phyloP scores from a whole-genome alignment of 2,329 filamentous ascomycete genomes.

The Sclerotinia borealis region DNA sequence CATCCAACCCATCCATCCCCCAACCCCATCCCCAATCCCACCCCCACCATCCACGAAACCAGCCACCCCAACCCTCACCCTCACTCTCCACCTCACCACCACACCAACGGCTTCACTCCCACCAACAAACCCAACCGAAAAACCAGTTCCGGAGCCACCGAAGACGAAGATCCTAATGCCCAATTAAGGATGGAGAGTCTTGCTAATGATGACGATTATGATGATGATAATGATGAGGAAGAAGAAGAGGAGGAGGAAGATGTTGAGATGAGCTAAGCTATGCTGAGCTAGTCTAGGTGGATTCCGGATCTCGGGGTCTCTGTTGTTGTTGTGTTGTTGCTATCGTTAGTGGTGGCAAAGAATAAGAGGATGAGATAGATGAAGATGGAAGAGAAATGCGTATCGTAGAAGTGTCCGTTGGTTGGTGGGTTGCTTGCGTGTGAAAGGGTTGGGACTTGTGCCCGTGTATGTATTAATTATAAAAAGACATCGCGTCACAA shows the following conservation, averaged over 20 bases:
- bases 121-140: constrained; percentile 25
- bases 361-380: background rate
- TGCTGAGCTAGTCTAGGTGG: too few species aligned
- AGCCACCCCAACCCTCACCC: background rate
- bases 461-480: background rate
- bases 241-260: constrained; percentile 15
- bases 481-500: background rate
- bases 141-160: constrained; percentile 17
- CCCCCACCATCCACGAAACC: background rate
- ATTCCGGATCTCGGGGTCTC: too few species aligned
- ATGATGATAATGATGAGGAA: background rate
- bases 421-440: background rate
- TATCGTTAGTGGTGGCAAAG: background rate
- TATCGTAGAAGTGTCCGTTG: background rate
- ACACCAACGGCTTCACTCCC: constrained; percentile 27
- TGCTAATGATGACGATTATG: background rate
- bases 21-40: background rate
- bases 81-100: background rate
- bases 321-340: too few species aligned
- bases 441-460: background rate
- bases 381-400: background rate
- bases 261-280: constrained; percentile 27
- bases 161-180: constrained; percentile 28
- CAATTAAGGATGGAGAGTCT: constrained; percentile 31
- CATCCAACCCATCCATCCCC: background rate